Base-by-base conservation (phyloP, 225 moss, liverwort and hornwort species). In the Antitrichia curtipendula region DNA sequence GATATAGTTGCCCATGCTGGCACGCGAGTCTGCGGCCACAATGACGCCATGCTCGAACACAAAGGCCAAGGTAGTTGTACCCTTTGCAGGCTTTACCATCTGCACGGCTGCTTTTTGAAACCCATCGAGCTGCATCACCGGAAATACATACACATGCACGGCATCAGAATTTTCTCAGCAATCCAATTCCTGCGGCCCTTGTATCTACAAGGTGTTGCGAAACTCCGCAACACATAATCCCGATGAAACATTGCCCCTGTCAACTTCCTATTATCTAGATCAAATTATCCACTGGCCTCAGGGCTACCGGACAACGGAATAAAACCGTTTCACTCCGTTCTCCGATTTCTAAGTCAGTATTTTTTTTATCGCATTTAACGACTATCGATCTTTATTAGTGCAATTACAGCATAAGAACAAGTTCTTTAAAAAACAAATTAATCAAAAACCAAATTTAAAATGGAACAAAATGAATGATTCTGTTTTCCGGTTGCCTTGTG, bases 1-100 rank as follows among this genome's bases (percentile, higher is more conserved):
- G 27, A 97, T 95, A 75, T 97, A 97, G 86, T 93, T 97, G 86
- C 97, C 96, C 95, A 97, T 97, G 96, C 96, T 95, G 73, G 96
- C 97, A 88, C 97, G 93, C 22, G 96, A 97, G 91, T 97, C 97
- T 27, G 97, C 97, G 68, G 97, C 97, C 57, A 97, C 97, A 90
- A 96, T 97, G 59, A 96, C 96, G 38, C 96, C 96, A 91, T 96
- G 93, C 94, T 95, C 93, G 87, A 97, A 97, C 47, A 96, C 95
- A 43, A 89, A 97, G 9, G 97, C 97, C 83, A 97, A 88, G 34
- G 96, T 95, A 47, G 97, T 96, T 40, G 96, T 97, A 87, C 96
- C 96, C 87, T 95, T 95, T 40, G 94, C 93, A 61, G 96, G 97
- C 86, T 97, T 97, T 79, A 97, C 96, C 97, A 97, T 97, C 85